These are phyloP conservation scores for Takakia lepidozioides DNA, from an alignment of 225 moss, liverwort and hornwort genomes.

Conservation along the genomic window DNA sequence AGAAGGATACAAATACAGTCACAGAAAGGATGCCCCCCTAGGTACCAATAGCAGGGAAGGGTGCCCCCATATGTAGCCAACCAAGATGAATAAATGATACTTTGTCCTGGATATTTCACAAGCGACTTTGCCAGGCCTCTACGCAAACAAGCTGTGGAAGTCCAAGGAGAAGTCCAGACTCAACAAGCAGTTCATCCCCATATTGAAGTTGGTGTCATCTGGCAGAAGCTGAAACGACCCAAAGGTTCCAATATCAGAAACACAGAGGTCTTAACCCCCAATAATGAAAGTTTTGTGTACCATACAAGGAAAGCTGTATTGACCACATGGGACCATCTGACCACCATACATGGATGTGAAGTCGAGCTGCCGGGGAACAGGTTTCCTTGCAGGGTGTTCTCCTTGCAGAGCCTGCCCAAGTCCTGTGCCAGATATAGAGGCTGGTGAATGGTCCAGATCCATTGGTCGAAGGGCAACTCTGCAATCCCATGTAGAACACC, in stretches of 20 bases:
- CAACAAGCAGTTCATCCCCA: not conserved
- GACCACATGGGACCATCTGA: slow-evolving; percentile 27
- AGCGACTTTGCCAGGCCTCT: slow-evolving; percentile 7
- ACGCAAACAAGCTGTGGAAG: not conserved
- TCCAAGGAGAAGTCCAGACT: not conserved
- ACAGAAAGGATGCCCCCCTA: too few relatives aligned
- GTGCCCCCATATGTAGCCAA: too few relatives aligned
- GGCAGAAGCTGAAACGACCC: too few relatives aligned
- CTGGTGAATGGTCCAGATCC: slow-evolving; percentile 18
- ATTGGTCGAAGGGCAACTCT: slow-evolving; percentile 20
- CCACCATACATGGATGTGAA: slow-evolving; percentile 48
- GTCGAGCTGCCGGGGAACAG: slow-evolving; percentile 53
- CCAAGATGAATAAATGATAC: too few relatives aligned
- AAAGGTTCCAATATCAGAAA: not conserved
- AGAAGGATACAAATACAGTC: too few relatives aligned
- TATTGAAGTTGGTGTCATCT: not conserved
- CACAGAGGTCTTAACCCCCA: not conserved
- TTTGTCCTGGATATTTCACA: too few relatives aligned
- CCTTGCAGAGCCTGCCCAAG: slow-evolving; percentile 27
- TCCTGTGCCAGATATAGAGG: slow-evolving; percentile 16
- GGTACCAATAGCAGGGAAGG: too few relatives aligned
- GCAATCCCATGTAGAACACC: slow-evolving; percentile 5
- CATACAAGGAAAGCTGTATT: slow-evolving; percentile 38
- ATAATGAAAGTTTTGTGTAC: slow-evolving; percentile 11
- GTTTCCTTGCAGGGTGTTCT: slow-evolving; percentile 42